Evolutionary conservation across 345 rosid genomes (phyloP).

Genomic region (Cardamine chenopodiifolia): DNA sequence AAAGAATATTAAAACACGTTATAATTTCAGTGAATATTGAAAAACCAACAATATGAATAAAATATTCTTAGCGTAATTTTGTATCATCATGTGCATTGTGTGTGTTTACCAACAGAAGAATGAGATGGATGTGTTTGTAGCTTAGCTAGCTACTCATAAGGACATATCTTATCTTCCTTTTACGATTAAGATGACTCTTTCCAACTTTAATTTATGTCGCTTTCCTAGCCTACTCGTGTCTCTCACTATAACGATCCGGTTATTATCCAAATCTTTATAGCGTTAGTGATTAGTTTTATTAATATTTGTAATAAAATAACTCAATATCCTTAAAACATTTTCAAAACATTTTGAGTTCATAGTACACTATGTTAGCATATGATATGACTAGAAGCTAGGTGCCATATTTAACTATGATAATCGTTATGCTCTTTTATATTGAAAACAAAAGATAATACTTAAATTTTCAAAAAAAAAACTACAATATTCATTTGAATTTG

Average conservation of each 20-base stretch:
- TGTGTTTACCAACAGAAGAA: not conserved
- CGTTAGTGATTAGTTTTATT: not conserved
- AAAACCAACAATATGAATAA: not conserved
- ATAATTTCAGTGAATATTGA: not conserved
- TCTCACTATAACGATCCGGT: not conserved
- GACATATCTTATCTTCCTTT: slow-evolving; percentile 30
- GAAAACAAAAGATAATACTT: not conserved
- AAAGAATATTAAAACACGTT: not conserved
- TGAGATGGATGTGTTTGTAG: slow-evolving; percentile 9
- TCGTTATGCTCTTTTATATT: not conserved
- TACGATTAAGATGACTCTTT: not conserved
- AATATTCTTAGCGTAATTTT: not conserved
- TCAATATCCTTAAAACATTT: not conserved
- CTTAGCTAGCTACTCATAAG: slow-evolving; percentile 22
- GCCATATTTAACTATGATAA: not conserved
- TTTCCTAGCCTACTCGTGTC: not conserved
- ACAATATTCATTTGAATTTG: not conserved
- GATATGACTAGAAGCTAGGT: not conserved
- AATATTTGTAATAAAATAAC: not conserved
- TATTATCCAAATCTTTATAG: not conserved
- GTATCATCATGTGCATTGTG: slow-evolving; percentile 9
- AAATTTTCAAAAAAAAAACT: no score
- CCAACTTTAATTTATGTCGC: not conserved
- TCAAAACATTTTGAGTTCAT: not conserved
- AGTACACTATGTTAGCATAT: not conserved